Evolutionary conservation across 139 green algal genomes (phyloP).

Genomic region (Closterium sp.): DNA sequence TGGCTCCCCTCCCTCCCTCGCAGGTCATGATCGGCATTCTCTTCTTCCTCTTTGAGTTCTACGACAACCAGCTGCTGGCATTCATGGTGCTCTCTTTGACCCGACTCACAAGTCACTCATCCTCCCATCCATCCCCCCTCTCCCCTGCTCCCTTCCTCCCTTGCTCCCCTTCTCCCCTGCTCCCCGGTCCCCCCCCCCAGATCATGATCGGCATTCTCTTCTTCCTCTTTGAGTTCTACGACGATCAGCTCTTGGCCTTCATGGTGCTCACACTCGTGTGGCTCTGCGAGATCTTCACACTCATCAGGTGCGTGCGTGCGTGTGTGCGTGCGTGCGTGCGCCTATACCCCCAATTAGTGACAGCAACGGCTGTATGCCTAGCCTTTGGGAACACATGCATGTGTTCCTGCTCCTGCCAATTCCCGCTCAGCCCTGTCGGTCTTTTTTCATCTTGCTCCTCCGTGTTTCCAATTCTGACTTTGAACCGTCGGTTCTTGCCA

Average conservation of each 20-base stretch:
- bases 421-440: not conserved
- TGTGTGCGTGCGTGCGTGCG: no score
- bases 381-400: no score
- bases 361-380: slow-evolving; percentile 12
- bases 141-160: not conserved
- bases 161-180: not conserved
- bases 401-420: no score
- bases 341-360: no score
- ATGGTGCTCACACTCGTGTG: slow-evolving; percentile 55
- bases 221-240: slow-evolving; percentile 58
- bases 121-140: no score
- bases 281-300: slow-evolving; percentile 53
- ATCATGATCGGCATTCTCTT: slow-evolving; percentile 60
- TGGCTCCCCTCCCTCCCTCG: not conserved
- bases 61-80: slow-evolving; percentile 50
- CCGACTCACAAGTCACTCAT: no score
- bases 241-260: slow-evolving; percentile 54
- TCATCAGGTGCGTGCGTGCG: slow-evolving; percentile 53
- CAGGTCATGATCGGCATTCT: slow-evolving; percentile 59
- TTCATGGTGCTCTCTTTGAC: no score
- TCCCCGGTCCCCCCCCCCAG: not conserved
- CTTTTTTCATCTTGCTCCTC: not conserved
- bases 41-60: slow-evolving; percentile 59
- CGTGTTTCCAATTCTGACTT: no score
- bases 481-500: no score